A percentile compares a stretch with the other conserved stretches of the same genome.
phyloP scores from a whole-genome alignment of 1,139 yeast species.

The Candida buenavistaensis region DNA sequence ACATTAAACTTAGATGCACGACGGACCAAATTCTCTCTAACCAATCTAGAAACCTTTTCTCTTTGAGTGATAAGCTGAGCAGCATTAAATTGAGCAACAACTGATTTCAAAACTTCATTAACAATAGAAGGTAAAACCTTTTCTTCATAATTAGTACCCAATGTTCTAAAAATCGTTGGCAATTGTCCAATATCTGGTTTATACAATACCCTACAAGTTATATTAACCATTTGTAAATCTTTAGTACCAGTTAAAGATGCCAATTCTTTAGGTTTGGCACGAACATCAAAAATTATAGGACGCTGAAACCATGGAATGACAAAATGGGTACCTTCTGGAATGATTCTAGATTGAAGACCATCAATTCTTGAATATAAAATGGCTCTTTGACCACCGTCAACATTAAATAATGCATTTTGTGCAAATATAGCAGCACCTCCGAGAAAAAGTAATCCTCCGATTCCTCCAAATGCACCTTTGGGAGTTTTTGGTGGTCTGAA shows the following conservation, averaged over 20 bases:
- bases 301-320: conserved; percentile 94
- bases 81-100: conserved; percentile 97
- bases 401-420: conserved; percentile 84
- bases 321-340: conserved; percentile 93
- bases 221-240: conserved; percentile 98
- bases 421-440: conserved; percentile 71
- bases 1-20: conserved; percentile 91
- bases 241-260: conserved; percentile 98
- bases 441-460: conserved; percentile 71
- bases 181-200: conserved; percentile 80
- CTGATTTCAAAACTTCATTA: conserved; percentile 93
- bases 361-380: conserved; percentile 84
- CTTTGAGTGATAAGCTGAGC: conserved; percentile 97
- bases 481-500: conserved; percentile 48
- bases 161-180: conserved; percentile 84
- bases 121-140: conserved; percentile 95
- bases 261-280: conserved; percentile 96
- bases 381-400: conserved; percentile 99
- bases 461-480: conserved; percentile 67
- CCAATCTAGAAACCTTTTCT: conserved; percentile 90
- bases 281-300: conserved; percentile 88
- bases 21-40: conserved; percentile 86
- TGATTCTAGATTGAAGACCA: conserved; percentile 85
- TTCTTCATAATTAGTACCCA: conserved; percentile 94
- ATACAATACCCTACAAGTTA: conserved; percentile 93